phyloP scores from a whole-genome alignment of 352 stramenopile genomes.

The Phytophthora cryptogea region DNA sequence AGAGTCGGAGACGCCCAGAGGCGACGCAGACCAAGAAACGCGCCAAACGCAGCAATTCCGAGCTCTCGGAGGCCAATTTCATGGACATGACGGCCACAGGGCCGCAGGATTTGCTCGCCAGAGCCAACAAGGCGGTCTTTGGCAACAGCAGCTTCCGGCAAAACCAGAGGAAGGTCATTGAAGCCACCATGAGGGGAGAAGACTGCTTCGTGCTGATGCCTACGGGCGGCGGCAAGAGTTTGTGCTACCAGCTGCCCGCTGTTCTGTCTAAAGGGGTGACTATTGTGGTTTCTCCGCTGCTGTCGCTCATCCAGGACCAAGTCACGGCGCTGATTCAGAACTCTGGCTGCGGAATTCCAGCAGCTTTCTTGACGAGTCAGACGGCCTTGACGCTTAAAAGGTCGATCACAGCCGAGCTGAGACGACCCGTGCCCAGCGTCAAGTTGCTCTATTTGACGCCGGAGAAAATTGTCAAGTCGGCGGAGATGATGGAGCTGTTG shows the following conservation, averaged over 20 bases:
- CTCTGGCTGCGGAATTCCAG: slow-evolving; percentile 57
- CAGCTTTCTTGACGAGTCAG: slow-evolving; percentile 78
- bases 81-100: too few species aligned
- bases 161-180: slow-evolving; percentile 93
- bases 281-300: slow-evolving; percentile 92
- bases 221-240: slow-evolving; percentile 90
- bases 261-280: slow-evolving; percentile 83
- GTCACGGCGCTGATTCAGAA: slow-evolving; percentile 82
- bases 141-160: slow-evolving; percentile 86
- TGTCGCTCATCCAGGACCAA: slow-evolving; percentile 96
- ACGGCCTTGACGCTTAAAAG: slow-evolving; percentile 65
- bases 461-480: slow-evolving; percentile 90
- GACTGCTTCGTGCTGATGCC: slow-evolving; percentile 96
- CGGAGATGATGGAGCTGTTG: slow-evolving; percentile 72
- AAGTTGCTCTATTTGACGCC: slow-evolving; percentile 96
- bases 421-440: slow-evolving; percentile 65
- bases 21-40: slow-evolving; percentile 9
- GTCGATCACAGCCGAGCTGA: slow-evolving; percentile 82
- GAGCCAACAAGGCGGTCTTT: slow-evolving; percentile 71
- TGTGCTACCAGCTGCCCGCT: slow-evolving; percentile 91
- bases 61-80: too few species aligned
- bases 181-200: slow-evolving; percentile 87
- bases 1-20: slow-evolving; percentile 17
- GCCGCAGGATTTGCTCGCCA: slow-evolving; percentile 42
- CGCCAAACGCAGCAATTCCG: too few species aligned